Percentiles rank a stretch among this genome's conserved stretches.
Evolutionary conservation across 192 early-diverging fungal species (phyloP).

Genomic region (Pilaira anomala): DNA sequence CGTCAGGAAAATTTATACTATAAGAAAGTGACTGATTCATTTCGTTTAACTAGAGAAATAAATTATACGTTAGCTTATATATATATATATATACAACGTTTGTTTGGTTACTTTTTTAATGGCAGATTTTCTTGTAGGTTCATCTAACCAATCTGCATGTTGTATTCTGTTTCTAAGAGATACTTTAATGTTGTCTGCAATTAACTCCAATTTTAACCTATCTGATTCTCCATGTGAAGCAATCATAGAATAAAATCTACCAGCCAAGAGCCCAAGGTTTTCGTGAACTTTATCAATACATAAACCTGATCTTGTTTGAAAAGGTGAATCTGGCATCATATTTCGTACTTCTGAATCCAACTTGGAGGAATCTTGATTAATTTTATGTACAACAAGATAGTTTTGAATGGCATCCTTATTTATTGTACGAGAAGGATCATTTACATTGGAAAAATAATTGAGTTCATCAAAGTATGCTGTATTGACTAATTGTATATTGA

Average conservation of each 20-base stretch:
- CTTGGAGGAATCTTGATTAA: background rate
- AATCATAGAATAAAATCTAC: conserved; percentile 45
- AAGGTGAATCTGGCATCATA: background rate
- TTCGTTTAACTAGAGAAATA: background rate
- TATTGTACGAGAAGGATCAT: background rate
- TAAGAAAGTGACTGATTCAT: conserved; percentile 41
- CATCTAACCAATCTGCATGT: conserved; percentile 45
- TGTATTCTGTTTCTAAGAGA: conserved; percentile 33
- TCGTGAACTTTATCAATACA: conserved; percentile 10
- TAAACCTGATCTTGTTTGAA: conserved; percentile 3
- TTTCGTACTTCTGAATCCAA: background rate
- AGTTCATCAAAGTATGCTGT: background rate
- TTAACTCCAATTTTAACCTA: conserved; percentile 33
- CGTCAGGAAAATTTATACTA: conserved; percentile 55
- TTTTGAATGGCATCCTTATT: background rate
- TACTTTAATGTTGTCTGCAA: conserved; percentile 38
- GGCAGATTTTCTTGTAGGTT: conserved; percentile 37
- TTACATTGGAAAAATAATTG: background rate
- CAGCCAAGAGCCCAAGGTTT: conserved; percentile 25
- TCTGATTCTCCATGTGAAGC: conserved; percentile 45
- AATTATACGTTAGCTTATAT: background rate
- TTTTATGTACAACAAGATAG: background rate
- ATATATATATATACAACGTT: background rate
- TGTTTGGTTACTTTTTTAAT: conserved; percentile 31
- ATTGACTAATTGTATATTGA: background rate